phyloP scores from a whole-genome alignment of 495 filamentous ascomycete species.

The Penicillium riverlandense region DNA sequence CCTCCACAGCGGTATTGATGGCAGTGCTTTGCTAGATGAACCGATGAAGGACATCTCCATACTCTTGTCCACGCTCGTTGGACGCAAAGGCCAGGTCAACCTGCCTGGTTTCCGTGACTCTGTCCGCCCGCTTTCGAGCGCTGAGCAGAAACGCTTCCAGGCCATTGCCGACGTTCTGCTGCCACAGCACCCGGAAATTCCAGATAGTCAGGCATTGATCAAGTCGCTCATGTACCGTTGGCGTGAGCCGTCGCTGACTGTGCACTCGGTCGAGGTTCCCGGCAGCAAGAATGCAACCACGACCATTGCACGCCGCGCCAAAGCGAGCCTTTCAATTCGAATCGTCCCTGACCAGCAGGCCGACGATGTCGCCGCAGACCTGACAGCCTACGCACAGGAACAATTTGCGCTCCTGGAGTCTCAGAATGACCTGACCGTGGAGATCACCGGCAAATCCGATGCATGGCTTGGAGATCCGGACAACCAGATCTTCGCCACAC shows the following conservation, averaged over 20 bases:
- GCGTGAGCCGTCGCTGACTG: conserved; percentile 91
- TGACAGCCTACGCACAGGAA: conserved; percentile 59
- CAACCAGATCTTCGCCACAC: conserved; percentile 83
- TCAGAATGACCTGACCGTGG: conserved; percentile 72
- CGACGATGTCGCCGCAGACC: conserved; percentile 55
- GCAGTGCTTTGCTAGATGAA: conserved; percentile 79
- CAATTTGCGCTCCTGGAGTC: conserved; percentile 68
- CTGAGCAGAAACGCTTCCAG: conserved; percentile 74
- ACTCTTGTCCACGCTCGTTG: conserved; percentile 71
- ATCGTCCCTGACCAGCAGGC: conserved; percentile 90
- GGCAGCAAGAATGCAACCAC: conserved; percentile 58
- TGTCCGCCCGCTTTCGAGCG: conserved; percentile 64
- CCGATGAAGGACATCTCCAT: conserved; percentile 83
- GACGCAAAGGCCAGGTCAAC: conserved; percentile 47
- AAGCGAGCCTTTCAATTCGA: conserved; percentile 79
- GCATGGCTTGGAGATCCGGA: conserved; percentile 91
- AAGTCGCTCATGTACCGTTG: conserved; percentile 82
- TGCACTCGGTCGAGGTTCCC: conserved; percentile 81
- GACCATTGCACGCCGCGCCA: conserved; percentile 80
- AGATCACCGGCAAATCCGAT: conserved; percentile 87
- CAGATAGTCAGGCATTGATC: conserved; percentile 60
- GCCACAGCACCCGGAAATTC: conserved; percentile 58
- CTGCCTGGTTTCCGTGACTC: conserved; percentile 80
- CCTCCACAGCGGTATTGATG: conserved; percentile 92
- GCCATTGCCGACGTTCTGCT: conserved; percentile 74